Percentiles rank a stretch among this genome's conserved stretches.
phyloP scores from a whole-genome alignment of 2,329 filamentous ascomycete species.

The Fusarium sublunatum region DNA sequence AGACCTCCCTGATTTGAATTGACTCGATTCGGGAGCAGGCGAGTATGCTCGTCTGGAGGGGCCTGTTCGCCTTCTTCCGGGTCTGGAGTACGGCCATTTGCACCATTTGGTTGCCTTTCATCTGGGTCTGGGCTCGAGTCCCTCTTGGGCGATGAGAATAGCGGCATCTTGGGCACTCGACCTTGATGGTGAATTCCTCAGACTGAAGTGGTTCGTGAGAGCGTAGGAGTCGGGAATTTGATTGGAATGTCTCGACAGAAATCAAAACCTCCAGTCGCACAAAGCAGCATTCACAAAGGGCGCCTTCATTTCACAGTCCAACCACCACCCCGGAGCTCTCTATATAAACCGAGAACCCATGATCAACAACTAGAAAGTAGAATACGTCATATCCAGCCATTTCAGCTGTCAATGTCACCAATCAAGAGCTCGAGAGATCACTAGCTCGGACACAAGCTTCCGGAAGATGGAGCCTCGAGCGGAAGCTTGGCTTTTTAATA shows the following conservation, averaged over 20 bases:
- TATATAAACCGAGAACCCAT: conserved; percentile 30
- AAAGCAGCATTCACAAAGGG: conserved; percentile 14
- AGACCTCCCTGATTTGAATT: conserved; percentile 58
- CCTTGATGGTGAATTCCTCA: background rate
- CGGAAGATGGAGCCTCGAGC: conserved; percentile 13
- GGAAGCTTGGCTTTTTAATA: conserved; percentile 24
- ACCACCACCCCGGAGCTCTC: conserved; percentile 18
- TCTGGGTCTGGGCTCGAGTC: conserved; percentile 38
- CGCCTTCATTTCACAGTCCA: conserved; percentile 1
- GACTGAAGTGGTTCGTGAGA: background rate
- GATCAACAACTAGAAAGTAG: conserved; percentile 38
- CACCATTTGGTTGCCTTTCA: conserved; percentile 18
- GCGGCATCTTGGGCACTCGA: conserved; percentile 46
- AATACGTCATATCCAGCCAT: conserved; percentile 43
- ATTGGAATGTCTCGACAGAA: background rate
- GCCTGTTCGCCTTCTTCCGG: conserved; percentile 45
- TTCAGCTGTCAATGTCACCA: conserved; percentile 24
- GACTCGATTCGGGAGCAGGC: conserved; percentile 75
- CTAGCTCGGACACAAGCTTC: conserved; percentile 38
- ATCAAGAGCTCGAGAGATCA: conserved; percentile 32
- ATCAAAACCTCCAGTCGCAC: conserved; percentile 7
- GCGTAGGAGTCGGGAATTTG: background rate
- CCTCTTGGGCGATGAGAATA: conserved; percentile 47
- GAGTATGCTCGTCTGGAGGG: conserved; percentile 65
- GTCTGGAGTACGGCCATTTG: conserved; percentile 19